phyloP scores from a whole-genome alignment of 768 basidiomycete species.

The Pluteus cervinus region DNA sequence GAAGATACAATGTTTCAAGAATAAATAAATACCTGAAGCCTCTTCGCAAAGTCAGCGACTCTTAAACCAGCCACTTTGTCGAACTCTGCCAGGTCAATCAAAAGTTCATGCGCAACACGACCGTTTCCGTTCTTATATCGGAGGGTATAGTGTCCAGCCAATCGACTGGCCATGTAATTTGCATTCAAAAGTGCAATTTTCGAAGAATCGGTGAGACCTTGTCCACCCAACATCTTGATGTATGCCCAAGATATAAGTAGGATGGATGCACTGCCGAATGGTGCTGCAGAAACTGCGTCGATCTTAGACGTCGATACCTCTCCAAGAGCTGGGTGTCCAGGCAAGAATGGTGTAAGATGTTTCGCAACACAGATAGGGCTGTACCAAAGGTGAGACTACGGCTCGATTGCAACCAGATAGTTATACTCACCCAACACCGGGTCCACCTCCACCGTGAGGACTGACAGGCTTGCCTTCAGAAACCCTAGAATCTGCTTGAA shows the following conservation, averaged over 20 bases:
- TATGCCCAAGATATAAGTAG: constrained; percentile 98
- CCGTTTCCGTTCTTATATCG: constrained; percentile 88
- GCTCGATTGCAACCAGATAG: constrained; percentile 5
- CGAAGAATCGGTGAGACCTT: constrained; percentile 80
- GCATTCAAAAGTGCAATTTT: constrained; percentile 89
- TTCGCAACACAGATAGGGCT: constrained; percentile 92
- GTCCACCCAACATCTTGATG: constrained; percentile 98
- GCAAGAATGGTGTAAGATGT: constrained; percentile 93
- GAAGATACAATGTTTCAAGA: not conserved
- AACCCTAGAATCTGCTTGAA: constrained; percentile 3
- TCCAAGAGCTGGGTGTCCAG: constrained; percentile 72
- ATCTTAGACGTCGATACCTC: constrained; percentile 70
- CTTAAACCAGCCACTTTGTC: constrained; percentile 86
- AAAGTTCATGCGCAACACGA: constrained; percentile 90
- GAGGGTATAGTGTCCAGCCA: constrained; percentile 78
- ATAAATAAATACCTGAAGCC: constrained; percentile 62
- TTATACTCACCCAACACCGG: constrained; percentile 75
- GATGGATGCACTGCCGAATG: constrained; percentile 93
- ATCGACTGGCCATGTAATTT: constrained; percentile 93
- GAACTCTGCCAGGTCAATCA: constrained; percentile 95
- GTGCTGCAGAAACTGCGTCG: constrained; percentile 84
- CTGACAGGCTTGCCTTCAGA: constrained; percentile 28
- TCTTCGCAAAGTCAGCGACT: constrained; percentile 94
- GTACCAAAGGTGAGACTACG: constrained; percentile 3
- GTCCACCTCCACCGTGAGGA: constrained; percentile 96